Evolutionary conservation across 75 land plant genomes (phyloP).

Genomic region (Picea glauca): DNA sequence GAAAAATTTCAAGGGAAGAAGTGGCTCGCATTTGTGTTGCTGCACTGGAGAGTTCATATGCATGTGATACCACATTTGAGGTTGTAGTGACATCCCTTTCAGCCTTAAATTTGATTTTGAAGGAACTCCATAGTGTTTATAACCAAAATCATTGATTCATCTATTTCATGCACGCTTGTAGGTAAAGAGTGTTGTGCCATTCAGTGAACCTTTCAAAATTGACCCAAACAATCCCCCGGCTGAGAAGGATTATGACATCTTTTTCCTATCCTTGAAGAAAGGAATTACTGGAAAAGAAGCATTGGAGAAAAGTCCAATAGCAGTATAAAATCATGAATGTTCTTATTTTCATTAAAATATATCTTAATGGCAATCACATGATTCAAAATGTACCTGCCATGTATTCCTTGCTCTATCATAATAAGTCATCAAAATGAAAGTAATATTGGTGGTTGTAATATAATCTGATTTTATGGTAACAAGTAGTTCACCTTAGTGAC

Average conservation of each 20-base stretch:
- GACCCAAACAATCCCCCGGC: slow-evolving; percentile 91
- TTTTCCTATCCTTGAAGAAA: slow-evolving; percentile 60
- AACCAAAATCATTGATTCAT: background rate
- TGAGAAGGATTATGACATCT: slow-evolving; percentile 64
- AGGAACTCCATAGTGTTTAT: background rate
- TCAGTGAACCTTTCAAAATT: slow-evolving; percentile 80
- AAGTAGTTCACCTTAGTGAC: too few species aligned
- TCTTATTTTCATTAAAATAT: too few species aligned
- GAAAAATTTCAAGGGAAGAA: slow-evolving; percentile 97
- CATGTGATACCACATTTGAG: slow-evolving; percentile 94
- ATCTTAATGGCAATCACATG: too few species aligned
- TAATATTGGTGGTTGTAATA: too few species aligned
- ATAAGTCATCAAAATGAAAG: too few species aligned
- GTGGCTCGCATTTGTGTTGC: slow-evolving; percentile 87
- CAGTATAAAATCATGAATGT: slow-evolving; percentile 21
- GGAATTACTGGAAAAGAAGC: slow-evolving; percentile 97
- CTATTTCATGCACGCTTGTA: slow-evolving; percentile 15
- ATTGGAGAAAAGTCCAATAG: slow-evolving; percentile 45
- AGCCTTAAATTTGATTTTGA: background rate
- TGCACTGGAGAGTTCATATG: slow-evolving; percentile 83
- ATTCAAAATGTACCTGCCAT: too few species aligned
- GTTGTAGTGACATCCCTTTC: slow-evolving; percentile 20
- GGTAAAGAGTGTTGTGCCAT: slow-evolving; percentile 96
- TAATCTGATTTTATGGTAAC: too few species aligned
- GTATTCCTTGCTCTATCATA: too few species aligned